Conservation (phyloP, 345 rosid genomes). For the Brassica napus region DNA sequence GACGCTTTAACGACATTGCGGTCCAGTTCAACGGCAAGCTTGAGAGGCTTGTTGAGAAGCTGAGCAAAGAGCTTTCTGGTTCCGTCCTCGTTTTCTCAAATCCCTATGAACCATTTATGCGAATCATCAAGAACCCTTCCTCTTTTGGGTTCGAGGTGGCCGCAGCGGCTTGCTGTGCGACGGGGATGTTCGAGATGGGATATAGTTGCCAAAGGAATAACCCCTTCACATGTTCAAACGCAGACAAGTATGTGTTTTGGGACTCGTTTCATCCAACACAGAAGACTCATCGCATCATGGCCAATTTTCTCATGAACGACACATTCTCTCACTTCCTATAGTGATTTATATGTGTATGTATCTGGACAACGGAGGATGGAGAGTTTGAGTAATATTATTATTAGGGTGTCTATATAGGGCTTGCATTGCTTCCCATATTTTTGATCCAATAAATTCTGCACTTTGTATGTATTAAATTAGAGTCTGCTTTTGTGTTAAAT, state of each 20-base stretch:
- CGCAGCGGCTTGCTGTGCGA: slow-evolving; percentile 60
- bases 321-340: slow-evolving; percentile 42
- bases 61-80: slow-evolving; percentile 50
- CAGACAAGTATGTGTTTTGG: slow-evolving; percentile 72
- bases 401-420: slow-evolving; percentile 10
- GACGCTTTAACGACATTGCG: slow-evolving; percentile 49
- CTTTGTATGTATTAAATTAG: slow-evolving; percentile 17
- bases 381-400: not conserved
- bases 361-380: not conserved
- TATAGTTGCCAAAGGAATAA: slow-evolving; percentile 52
- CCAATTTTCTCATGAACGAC: slow-evolving; percentile 45
- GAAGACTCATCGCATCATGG: slow-evolving; percentile 58
- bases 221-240: slow-evolving; percentile 54
- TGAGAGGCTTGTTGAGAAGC: slow-evolving; percentile 31
- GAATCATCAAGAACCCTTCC: slow-evolving; percentile 46
- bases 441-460: slow-evolving; percentile 21
- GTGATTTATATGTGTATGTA: not conserved
- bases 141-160: slow-evolving; percentile 58
- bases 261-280: slow-evolving; percentile 75
- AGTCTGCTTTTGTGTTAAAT: slow-evolving; percentile 13
- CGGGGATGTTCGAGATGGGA: slow-evolving; percentile 84
- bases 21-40: slow-evolving; percentile 51
- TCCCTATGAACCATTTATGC: slow-evolving; percentile 44
- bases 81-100: slow-evolving; percentile 47
- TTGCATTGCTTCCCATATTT: slow-evolving; percentile 24